Evolutionary conservation across 306 rosid genomes (phyloP).

Genomic region (Ormosia emarginata): DNA sequence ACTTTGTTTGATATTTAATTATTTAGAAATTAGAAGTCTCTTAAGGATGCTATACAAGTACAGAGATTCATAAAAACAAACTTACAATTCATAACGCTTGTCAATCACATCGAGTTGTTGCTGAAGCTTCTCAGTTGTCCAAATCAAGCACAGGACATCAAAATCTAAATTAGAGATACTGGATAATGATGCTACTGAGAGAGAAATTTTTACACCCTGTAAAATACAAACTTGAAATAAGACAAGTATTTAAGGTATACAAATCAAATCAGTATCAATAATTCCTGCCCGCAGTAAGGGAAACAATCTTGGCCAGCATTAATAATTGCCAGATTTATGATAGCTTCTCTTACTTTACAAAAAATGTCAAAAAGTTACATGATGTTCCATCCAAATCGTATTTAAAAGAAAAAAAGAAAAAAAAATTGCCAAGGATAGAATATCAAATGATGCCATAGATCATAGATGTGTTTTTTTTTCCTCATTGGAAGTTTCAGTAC

Average conservation of each 20-base stretch:
- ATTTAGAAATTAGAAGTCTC: background rate
- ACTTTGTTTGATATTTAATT: background rate
- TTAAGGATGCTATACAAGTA: background rate
- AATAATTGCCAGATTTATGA: background rate
- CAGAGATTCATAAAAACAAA: slow-evolving; percentile 13
- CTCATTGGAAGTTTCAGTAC: slow-evolving; percentile 32
- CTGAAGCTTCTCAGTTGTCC: slow-evolving; percentile 83
- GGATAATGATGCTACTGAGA: slow-evolving; percentile 53
- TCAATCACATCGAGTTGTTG: slow-evolving; percentile 72
- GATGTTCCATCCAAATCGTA: background rate
- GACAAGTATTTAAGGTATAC: slow-evolving; percentile 1
- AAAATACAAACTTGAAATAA: slow-evolving; percentile 18
- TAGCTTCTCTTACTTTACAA: background rate
- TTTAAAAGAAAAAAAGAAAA: background rate
- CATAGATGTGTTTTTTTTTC: background rate
- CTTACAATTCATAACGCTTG: slow-evolving; percentile 67
- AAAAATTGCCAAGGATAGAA: background rate
- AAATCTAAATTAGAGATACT: slow-evolving; percentile 56
- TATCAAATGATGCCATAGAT: background rate
- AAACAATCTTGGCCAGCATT: background rate
- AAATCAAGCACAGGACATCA: slow-evolving; percentile 61
- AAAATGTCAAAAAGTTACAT: background rate
- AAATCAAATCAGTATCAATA: background rate
- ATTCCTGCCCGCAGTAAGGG: background rate
- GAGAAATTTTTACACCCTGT: slow-evolving; percentile 81